A percentile compares a stretch with the other conserved stretches of the same genome.
phyloP scores from a whole-genome alignment of 1,284 basidiomycete species.

The Waitea zeae region DNA sequence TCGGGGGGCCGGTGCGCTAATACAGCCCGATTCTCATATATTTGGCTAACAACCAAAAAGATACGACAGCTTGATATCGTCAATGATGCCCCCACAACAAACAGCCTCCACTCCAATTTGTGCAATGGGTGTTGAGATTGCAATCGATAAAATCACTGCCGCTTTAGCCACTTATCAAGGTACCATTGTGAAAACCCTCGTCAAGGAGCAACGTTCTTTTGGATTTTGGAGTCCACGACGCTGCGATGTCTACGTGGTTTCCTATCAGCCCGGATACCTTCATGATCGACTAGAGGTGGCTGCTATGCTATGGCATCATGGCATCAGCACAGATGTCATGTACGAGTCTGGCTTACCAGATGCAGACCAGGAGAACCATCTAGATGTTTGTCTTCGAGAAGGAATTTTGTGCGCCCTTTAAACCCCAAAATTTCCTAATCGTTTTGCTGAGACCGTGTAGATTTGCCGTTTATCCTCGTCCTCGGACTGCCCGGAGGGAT shows the following conservation, averaged over 20 bases:
- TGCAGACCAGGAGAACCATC: conserved; percentile 41
- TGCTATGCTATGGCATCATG: conserved; percentile 62
- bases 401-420: conserved; percentile 48
- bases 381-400: conserved; percentile 51
- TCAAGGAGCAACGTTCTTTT: conserved; percentile 70
- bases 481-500: conserved; percentile 36
- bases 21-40: background rate
- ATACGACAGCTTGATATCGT: conserved; percentile 62
- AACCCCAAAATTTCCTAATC: background rate
- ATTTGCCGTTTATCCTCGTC: conserved; percentile 54
- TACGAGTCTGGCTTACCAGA: conserved; percentile 56
- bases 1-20: conserved; percentile 54
- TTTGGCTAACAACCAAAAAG: too few relatives aligned
- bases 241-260: conserved; percentile 75
- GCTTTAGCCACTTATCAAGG: conserved; percentile 59
- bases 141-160: conserved; percentile 63
- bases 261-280: conserved; percentile 59
- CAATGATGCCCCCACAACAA: too few relatives aligned
- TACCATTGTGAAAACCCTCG: conserved; percentile 44
- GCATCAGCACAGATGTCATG: conserved; percentile 77
- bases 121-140: conserved; percentile 64
- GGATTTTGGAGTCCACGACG: conserved; percentile 77
- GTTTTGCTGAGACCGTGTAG: conserved; percentile 16
- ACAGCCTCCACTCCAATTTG: conserved; percentile 39
- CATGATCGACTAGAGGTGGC: conserved; percentile 67